Base-by-base conservation (phyloP, 805 yeast genomes). In the Zygosaccharomyces pseudorouxii region DNA sequence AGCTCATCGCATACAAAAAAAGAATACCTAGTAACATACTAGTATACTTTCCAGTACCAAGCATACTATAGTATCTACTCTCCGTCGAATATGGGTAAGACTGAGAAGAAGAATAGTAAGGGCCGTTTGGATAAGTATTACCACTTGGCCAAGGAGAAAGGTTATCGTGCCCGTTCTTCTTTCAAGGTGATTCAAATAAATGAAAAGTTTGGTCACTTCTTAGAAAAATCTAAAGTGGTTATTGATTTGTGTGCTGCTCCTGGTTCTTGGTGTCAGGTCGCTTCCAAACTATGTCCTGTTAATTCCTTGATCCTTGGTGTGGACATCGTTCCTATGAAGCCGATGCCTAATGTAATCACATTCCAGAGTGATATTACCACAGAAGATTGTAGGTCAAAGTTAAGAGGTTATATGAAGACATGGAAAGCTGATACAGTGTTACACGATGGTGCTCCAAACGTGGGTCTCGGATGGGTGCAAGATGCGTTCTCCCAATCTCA, bases 391-490 rank as follows among this genome's bases (percentile, higher is more conserved):
- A 79, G 97, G 58, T 88, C 97, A 38, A 89, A 81, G 68, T 77
- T 93, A 54, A 81, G 98, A 65, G 97, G 97, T 25, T 89, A 92
- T 65, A 84, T 93, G 84, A 93, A 93, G 68, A 90, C 98, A 1
- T 93, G 98, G 97, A 93, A 93, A 62, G 99, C 98, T 1, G 98
- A 93, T 65, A 88, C 96, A 0, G 98, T 93, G 16, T 73, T 93
- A 64, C 99, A 93, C 71, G 99, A 93, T 77, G 99, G 99, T 83
- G 99, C 99, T 25, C 99, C 99, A 27, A 93, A 93, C 64, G 98
- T 93, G 60, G 99, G 99, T 84, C 77, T 93, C 63, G 96, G 96
- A n/a, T 93, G 99, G 99, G 93, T 87, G 18, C 99, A 93, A 70
- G 99, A 93, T 80, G 99, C 99, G 1, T 93, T 88, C 71, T 89